Percentiles rank a stretch among this genome's conserved stretches.
Evolutionary conservation across 2,329 filamentous ascomycete genomes (phyloP).

Genomic region (Westerdykella sp.): DNA sequence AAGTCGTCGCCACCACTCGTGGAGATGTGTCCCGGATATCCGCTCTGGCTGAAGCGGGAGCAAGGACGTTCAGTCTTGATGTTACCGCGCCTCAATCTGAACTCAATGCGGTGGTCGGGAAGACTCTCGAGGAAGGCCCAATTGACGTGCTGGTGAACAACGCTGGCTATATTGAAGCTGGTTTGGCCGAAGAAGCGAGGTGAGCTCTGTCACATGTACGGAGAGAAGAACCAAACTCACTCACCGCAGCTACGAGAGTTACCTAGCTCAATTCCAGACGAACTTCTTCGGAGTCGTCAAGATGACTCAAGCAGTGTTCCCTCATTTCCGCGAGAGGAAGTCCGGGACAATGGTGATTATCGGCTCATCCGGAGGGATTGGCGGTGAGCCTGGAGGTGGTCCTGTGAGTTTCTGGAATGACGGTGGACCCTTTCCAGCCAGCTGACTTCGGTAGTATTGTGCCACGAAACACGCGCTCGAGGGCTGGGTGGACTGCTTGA

Average conservation of each 20-base stretch:
- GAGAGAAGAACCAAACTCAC: neutral
- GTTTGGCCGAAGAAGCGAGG: slow-evolving; percentile 12
- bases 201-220: slow-evolving; percentile 2
- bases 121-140: slow-evolving; percentile 20
- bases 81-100: slow-evolving; percentile 38
- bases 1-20: slow-evolving; percentile 48
- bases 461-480: slow-evolving; percentile 34
- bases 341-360: slow-evolving; percentile 37
- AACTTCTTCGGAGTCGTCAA: slow-evolving; percentile 42
- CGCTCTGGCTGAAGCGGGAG: slow-evolving; percentile 42
- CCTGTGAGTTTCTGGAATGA: slow-evolving; percentile 2
- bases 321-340: slow-evolving; percentile 33
- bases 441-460: slow-evolving; percentile 17
- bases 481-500: slow-evolving; percentile 3
- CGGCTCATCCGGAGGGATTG: slow-evolving; percentile 1
- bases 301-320: slow-evolving; percentile 34
- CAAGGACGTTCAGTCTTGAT: slow-evolving; percentile 43
- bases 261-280: slow-evolving; percentile 28
- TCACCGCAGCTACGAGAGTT: slow-evolving; percentile 35
- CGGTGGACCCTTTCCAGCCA: neutral
- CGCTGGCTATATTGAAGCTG: slow-evolving; percentile 14
- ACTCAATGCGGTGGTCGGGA: slow-evolving; percentile 35
- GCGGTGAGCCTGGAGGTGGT: slow-evolving; percentile 15
- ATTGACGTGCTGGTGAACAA: slow-evolving; percentile 23
- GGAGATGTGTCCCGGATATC: slow-evolving; percentile 31